Base-by-base conservation (phyloP, 2,329 filamentous ascomycete species). In the Simplicillium aogashimaense region DNA sequence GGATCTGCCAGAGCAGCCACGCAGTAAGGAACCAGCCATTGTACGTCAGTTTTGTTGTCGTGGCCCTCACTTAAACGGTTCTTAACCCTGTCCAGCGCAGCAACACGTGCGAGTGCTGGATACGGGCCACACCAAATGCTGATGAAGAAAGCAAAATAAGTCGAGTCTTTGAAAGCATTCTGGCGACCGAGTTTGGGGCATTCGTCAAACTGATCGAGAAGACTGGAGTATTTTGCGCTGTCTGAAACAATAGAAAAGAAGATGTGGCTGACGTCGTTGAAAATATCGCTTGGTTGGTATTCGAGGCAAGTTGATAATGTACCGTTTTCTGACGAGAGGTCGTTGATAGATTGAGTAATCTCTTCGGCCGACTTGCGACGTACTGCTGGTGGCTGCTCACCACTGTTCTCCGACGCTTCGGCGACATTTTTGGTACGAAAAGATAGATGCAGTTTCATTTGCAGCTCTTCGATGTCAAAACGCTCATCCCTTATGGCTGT, bases 11-110 rank as follows among this genome's bases (percentile, higher is more conserved):
- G 72, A 16, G 83, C 84, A 30, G 74, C 69, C 35, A 95, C 64
- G 28, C 82, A 67, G 60, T 94, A 95, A 3, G 90, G 90, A n/a
- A 95, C 55, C 14, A 95, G 58, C 10, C 78, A 75, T 55, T 97
- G 90, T 37, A 89, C 70, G 55, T 95, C 84, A 7, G 74, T 54
- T 15, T 65, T 64, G 16, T 54, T 58, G 40, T 65, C 67, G 43
- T 72, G 69, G 12, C 61, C 60, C 9, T 62, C 58, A 39, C 75
- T 74, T 14, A 87, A 57, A 18, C 70, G 67, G 25, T 67, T 67
- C 43, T 78, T 76, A 12, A 78, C 72, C 53, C 78, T 70, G 32
- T 80, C 76, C 37, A 95, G 61, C 10, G 88, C 86, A 8, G 79
- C 73, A 40, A 74, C 70, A 46, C 85, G 78, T 3, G 79, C 81